Evolutionary conservation across 805 yeast genomes (phyloP).

Genomic region (Kuraishia capsulata): DNA sequence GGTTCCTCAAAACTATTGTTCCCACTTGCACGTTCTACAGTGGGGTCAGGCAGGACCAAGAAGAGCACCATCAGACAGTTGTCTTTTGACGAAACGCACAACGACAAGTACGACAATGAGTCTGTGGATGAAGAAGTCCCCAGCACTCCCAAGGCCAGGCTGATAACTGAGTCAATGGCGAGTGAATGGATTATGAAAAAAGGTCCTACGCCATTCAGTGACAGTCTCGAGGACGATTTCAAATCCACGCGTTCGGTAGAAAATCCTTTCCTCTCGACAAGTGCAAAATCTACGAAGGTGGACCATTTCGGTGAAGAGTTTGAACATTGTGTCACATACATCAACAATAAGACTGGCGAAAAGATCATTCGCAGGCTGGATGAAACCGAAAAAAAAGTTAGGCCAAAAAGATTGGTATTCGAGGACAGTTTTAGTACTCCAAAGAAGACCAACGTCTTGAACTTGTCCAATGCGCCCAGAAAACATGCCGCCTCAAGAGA

Average conservation of each 20-base stretch:
- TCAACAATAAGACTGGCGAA: constrained; percentile 33
- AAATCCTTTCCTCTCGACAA: constrained; percentile 20
- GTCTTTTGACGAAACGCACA: constrained; percentile 5
- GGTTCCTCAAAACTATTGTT: constrained; percentile 10
- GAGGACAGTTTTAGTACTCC: constrained; percentile 1
- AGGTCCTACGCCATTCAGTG: background rate
- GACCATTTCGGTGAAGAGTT: constrained; percentile 23
- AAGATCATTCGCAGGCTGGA: constrained; percentile 20
- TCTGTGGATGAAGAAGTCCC: constrained; percentile 4
- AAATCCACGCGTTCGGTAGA: constrained; percentile 6
- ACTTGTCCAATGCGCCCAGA: background rate
- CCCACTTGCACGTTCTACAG: constrained; percentile 19
- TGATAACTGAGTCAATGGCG: constrained; percentile 23
- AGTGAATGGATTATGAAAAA: constrained; percentile 10
- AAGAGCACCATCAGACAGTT: constrained; percentile 1
- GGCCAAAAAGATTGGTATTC: constrained; percentile 29
- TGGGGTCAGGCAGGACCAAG: constrained; percentile 16
- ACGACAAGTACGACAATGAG: too few relatives aligned
- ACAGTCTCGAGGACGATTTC: constrained; percentile 11
- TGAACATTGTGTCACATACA: constrained; percentile 19
- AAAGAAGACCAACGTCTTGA: background rate
- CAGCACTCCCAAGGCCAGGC: constrained; percentile 23
- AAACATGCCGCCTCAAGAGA: background rate
- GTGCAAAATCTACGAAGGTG: constrained; percentile 7
- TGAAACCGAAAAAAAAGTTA: constrained; percentile 21